phyloP scores from a whole-genome alignment of 2,329 filamentous ascomycete species.

The Neophaeococcomyces aloes region DNA sequence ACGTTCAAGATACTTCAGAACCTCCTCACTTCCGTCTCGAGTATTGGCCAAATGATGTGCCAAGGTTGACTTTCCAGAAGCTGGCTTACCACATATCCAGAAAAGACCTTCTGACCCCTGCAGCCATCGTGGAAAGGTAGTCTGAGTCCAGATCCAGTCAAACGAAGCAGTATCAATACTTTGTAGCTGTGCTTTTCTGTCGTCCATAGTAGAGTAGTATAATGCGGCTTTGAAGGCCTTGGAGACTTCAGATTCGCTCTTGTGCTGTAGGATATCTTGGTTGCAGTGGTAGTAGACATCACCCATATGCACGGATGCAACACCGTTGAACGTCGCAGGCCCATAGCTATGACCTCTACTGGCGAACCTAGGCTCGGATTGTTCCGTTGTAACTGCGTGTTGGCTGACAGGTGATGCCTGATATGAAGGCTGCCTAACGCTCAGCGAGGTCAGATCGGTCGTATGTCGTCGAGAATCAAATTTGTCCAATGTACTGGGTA shows the following conservation, averaged over 20 bases:
- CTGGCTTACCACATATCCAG: constrained; percentile 2
- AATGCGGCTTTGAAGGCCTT: neutral
- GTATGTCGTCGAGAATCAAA: too few species aligned
- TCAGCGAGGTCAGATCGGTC: too few species aligned
- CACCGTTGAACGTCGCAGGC: neutral
- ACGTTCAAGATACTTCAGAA: neutral
- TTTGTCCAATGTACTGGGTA: too few species aligned
- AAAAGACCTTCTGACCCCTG: neutral
- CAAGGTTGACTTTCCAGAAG: neutral
- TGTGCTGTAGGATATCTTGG: neutral
- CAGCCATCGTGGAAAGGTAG: neutral
- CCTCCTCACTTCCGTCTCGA: neutral
- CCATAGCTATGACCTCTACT: neutral
- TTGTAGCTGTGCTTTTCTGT: neutral
- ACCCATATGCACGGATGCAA: neutral
- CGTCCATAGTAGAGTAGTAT: neutral
- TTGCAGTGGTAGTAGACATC: neutral
- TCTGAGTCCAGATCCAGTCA: constrained; percentile 3
- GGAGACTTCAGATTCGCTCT: neutral
- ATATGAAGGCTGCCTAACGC: too few species aligned
- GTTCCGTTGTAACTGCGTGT: too few species aligned
- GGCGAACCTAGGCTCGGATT: too few species aligned
- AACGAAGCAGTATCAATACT: neutral
- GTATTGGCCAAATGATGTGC: neutral
- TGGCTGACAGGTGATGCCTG: too few species aligned